Evolutionary conservation across 805 yeast species (phyloP).

Genomic region (Ogataea pignaliae): DNA sequence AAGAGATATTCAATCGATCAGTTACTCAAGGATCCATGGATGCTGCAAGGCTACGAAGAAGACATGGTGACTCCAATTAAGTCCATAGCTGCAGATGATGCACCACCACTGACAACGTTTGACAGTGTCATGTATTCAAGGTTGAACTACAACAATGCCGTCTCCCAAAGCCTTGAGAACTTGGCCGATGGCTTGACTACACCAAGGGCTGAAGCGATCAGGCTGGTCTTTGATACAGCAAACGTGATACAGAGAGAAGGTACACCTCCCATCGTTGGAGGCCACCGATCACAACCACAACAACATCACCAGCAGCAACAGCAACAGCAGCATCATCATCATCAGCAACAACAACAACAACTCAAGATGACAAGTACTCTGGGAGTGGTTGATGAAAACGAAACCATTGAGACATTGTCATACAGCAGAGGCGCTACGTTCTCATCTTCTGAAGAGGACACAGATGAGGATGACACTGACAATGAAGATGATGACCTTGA

Average conservation of each 20-base stretch:
- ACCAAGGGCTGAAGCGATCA: slow-evolving; percentile 36
- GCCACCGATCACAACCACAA: not conserved
- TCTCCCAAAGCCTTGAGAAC: slow-evolving; percentile 20
- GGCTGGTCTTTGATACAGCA: slow-evolving; percentile 34
- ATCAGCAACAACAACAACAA: not conserved
- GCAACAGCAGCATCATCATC: not conserved
- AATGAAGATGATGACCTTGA: slow-evolving; percentile 21
- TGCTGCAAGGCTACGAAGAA: slow-evolving; percentile 28
- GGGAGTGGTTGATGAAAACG: slow-evolving; percentile 14
- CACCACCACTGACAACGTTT: slow-evolving; percentile 25
- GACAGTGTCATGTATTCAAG: slow-evolving; percentile 24
- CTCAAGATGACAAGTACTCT: slow-evolving; percentile 1
- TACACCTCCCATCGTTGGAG: slow-evolving; percentile 11
- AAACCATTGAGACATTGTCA: slow-evolving; percentile 14
- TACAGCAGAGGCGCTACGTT: slow-evolving; percentile 2
- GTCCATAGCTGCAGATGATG: slow-evolving; percentile 25
- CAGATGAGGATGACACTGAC: slow-evolving; percentile 15
- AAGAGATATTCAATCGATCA: slow-evolving; percentile 66
- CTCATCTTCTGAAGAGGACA: slow-evolving; percentile 13
- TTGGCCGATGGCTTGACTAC: slow-evolving; percentile 25
- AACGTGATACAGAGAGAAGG: slow-evolving; percentile 27
- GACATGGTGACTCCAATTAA: slow-evolving; percentile 2
- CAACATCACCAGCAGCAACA: not conserved
- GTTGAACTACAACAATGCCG: slow-evolving; percentile 23
- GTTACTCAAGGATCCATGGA: slow-evolving; percentile 70